Conservation (phyloP, 1,139 yeast genomes). For the Blastobotrys buckinghamii region DNA sequence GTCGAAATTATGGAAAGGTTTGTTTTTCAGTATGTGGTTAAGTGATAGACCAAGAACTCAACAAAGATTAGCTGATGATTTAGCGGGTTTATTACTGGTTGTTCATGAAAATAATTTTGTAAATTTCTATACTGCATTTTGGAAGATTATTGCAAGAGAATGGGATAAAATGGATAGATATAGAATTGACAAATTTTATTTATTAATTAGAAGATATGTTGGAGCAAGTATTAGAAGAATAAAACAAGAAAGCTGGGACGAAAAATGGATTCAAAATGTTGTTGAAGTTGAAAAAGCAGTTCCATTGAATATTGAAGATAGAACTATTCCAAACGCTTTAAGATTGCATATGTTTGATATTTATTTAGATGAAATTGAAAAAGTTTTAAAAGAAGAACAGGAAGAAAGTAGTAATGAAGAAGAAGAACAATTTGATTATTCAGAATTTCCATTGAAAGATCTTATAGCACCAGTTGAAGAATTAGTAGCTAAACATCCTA, state of each 20-base stretch:
- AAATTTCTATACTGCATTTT: slow-evolving; percentile 67
- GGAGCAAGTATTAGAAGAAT: slow-evolving; percentile 60
- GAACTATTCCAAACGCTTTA: slow-evolving; percentile 64
- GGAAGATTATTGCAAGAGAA: slow-evolving; percentile 73
- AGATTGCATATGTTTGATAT: slow-evolving; percentile 84
- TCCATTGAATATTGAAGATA: slow-evolving; percentile 33
- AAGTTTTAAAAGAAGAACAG: slow-evolving; percentile 43
- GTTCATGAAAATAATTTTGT: slow-evolving; percentile 42
- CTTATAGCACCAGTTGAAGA: slow-evolving; percentile 55
- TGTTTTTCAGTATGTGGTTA: slow-evolving; percentile 90
- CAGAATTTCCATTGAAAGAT: slow-evolving; percentile 46
- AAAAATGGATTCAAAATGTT: slow-evolving; percentile 43
- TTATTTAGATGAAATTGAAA: slow-evolving; percentile 76
- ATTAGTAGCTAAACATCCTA: slow-evolving; percentile 45
- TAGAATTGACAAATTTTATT: slow-evolving; percentile 83
- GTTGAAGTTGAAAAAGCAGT: slow-evolving; percentile 35
- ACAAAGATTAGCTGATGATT: slow-evolving; percentile 68
- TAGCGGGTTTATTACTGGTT: slow-evolving; percentile 51
- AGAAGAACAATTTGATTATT: slow-evolving; percentile 16
- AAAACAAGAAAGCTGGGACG: slow-evolving; percentile 51
- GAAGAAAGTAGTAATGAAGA: slow-evolving; percentile 20
- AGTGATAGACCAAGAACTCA: slow-evolving; percentile 91
- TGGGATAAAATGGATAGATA: slow-evolving; percentile 71
- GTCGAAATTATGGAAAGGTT: slow-evolving; percentile 89
- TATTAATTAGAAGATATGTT: slow-evolving; percentile 72